These are phyloP conservation scores for Neurospora terricola DNA, from an alignment of 495 filamentous ascomycete genomes.

Conservation along the genomic window DNA sequence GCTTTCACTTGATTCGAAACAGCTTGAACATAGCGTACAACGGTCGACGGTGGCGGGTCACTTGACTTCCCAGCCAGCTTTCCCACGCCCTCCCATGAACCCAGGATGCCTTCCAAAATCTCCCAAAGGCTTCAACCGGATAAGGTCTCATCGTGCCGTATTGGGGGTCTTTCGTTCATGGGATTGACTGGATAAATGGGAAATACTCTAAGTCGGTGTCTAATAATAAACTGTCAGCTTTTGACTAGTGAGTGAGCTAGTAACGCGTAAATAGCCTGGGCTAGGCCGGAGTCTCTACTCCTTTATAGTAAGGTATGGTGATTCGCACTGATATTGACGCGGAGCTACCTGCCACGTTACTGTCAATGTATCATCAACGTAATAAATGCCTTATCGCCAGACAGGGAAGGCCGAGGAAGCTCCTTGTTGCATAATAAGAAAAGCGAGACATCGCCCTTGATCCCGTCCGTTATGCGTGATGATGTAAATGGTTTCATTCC, in stretches of 20 bases:
- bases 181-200: background rate
- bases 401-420: background rate
- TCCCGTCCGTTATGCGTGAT: background rate
- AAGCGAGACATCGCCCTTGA: background rate
- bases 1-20: background rate
- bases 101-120: background rate
- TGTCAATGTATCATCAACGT: background rate
- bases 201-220: background rate
- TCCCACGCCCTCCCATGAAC: background rate
- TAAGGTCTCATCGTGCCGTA: background rate
- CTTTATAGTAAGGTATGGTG: background rate
- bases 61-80: background rate
- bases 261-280: background rate
- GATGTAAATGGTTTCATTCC: background rate
- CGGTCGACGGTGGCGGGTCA: background rate
- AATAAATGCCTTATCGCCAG: background rate
- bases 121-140: background rate
- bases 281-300: background rate
- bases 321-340: background rate
- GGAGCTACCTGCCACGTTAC: background rate
- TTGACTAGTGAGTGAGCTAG: background rate
- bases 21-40: background rate
- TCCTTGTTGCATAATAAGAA: background rate
- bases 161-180: background rate
- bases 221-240: background rate